phyloP scores from a whole-genome alignment of 2,329 filamentous ascomycete genomes.

The Biscogniauxia marginata region DNA sequence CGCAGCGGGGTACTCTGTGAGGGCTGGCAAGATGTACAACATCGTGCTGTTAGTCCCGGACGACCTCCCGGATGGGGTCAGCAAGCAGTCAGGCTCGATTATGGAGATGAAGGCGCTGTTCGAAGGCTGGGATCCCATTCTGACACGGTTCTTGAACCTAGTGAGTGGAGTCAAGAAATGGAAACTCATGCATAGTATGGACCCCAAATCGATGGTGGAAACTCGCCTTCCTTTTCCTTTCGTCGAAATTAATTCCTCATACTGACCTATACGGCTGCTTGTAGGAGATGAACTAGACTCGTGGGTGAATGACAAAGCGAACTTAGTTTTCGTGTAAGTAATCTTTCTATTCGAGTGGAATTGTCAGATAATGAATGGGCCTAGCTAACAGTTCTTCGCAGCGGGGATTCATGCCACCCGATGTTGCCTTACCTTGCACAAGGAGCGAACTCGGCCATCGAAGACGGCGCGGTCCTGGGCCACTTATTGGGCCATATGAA shows the following conservation, averaged over 20 bases:
- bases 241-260: neutral
- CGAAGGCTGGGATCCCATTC: slow-evolving; percentile 61
- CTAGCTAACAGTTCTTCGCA: slow-evolving; percentile 18
- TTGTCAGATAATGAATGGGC: too few relatives aligned
- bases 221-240: slow-evolving; percentile 5
- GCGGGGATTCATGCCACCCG: slow-evolving; percentile 62
- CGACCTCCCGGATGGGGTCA: slow-evolving; percentile 53
- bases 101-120: slow-evolving; percentile 63
- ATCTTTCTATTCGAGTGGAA: too few relatives aligned
- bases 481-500: slow-evolving; percentile 52
- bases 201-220: too few relatives aligned
- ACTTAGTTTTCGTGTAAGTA: slow-evolving; percentile 47
- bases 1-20: slow-evolving; percentile 61
- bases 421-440: slow-evolving; percentile 65
- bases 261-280: neutral
- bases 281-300: slow-evolving; percentile 47
- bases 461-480: slow-evolving; percentile 67
- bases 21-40: slow-evolving; percentile 60
- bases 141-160: slow-evolving; percentile 41
- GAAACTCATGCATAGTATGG: slow-evolving; percentile 60
- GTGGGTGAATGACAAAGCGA: slow-evolving; percentile 51
- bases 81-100: slow-evolving; percentile 50
- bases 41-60: slow-evolving; percentile 66
- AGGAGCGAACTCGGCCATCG: slow-evolving; percentile 65
- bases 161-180: slow-evolving; percentile 65